Evolutionary conservation across 306 rosid species (phyloP).

Genomic region (Lathyrus tuberosus): DNA sequence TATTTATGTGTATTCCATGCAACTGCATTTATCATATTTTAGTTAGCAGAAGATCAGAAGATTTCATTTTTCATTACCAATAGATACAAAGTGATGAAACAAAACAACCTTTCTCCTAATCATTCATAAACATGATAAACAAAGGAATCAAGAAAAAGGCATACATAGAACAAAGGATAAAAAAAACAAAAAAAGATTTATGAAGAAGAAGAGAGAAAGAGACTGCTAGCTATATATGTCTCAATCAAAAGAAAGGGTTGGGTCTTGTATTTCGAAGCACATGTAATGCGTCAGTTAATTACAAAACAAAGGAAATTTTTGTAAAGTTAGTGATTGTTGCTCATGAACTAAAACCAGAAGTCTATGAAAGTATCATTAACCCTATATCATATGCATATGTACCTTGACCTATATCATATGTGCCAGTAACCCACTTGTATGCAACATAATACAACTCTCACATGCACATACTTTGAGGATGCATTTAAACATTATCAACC

Average conservation of each 20-base stretch:
- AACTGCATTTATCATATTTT: not conserved
- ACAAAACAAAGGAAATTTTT: conserved; percentile 56
- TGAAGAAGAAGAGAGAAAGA: conserved; percentile 38
- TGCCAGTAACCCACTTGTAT: conserved; percentile 47
- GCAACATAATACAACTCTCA: conserved; percentile 44
- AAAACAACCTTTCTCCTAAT: conserved; percentile 8
- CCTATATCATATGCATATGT: conserved; percentile 50
- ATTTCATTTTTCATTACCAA: conserved; percentile 5
- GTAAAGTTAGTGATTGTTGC: conserved; percentile 49
- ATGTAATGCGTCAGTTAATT: conserved; percentile 60
- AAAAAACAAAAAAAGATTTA: not conserved
- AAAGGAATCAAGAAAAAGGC: not conserved
- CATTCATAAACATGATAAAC: not conserved
- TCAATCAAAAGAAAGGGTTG: conserved; percentile 38
- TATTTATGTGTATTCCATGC: not conserved
- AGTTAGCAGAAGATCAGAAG: not conserved
- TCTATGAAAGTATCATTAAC: conserved; percentile 53
- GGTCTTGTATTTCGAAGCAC: conserved; percentile 42
- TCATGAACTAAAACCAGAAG: conserved; percentile 55
- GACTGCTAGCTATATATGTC: conserved; percentile 38
- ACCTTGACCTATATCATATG: conserved; percentile 48
- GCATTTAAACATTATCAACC: conserved; percentile 44
- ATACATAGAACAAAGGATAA: not conserved
- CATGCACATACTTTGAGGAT: conserved; percentile 55
- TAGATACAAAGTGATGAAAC: not conserved